Base-by-base conservation (phyloP, 1,284 basidiomycete genomes). In the Cutaneotrichosporon cavernicola region DNA sequence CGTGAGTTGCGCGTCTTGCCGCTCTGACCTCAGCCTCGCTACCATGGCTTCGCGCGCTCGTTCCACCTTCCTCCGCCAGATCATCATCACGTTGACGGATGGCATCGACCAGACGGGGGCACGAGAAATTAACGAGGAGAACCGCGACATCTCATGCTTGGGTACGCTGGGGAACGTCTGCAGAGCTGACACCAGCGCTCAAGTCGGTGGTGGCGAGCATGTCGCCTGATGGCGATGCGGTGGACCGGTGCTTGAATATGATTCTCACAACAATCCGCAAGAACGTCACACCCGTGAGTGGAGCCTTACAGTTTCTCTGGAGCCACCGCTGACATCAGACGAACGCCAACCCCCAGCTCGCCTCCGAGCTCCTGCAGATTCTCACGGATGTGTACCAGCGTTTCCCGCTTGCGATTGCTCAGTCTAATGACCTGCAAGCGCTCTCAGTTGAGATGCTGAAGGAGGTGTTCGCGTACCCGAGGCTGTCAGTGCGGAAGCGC, bases 171-270 rank as follows among this genome's bases (percentile, higher is more conserved):
- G 5, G 13, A 22, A 18, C 13, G 30, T 30, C 11, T n/a, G 18
- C 21, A 5, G 30, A 50, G 52, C 68, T 62, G 18, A 60, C 56
- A n/a, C 43, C 70, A 93, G 92, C 93, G 4, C 84, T 99, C 69
- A 98, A 97, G 82, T 96, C 92, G 1, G 94, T 98, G 72, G 92
- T 94, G 0, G 85, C 89, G 18, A 92, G 97, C 78, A 84, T 98
- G 62, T 52, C 59, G 4, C 56, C 62, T 9, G 62, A 63, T 5
- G 62, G 51, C 7, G 18, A 38, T 10, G 46, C 65, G n/a, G 36
- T 65, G 0, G 47, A 46, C 16, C 18, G 18, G 5, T 49, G 47
- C 6, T 51, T 65, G 26, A 56, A n/a, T 18, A 60, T 34, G 22
- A 61, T 68, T 21, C 26, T 68, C 2, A 49, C 46, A 6, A 57